These are phyloP conservation scores for Candida dubliniensis DNA, from an alignment of 1,139 yeast species.

Conservation along the genomic window DNA sequence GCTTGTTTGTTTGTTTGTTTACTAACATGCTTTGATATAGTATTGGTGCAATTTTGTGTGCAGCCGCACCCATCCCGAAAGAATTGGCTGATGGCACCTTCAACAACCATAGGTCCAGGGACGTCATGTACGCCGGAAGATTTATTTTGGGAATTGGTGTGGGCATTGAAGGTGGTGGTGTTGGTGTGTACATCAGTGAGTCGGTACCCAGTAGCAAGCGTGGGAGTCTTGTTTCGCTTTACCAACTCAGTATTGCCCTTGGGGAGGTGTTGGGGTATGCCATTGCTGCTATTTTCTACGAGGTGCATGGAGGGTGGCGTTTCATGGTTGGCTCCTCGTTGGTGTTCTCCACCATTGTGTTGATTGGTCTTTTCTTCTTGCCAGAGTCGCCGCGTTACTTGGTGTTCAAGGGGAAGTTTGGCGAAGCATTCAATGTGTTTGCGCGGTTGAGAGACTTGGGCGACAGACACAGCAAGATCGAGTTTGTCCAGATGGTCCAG, in stretches of 20 bases:
- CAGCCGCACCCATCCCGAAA: constrained; percentile 31
- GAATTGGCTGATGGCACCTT: constrained; percentile 12
- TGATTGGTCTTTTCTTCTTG: constrained; percentile 46
- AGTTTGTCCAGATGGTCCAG: constrained; percentile 49
- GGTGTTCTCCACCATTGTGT: constrained; percentile 52
- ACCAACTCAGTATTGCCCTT: constrained; percentile 57
- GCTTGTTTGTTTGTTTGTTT: not conserved
- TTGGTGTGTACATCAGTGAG: constrained; percentile 59
- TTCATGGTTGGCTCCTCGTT: constrained; percentile 60
- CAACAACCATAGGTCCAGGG: constrained; percentile 24
- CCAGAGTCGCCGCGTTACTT: constrained; percentile 57
- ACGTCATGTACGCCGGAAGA: constrained; percentile 54
- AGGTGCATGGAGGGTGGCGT: constrained; percentile 58
- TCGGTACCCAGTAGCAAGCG: constrained; percentile 57
- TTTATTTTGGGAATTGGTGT: constrained; percentile 58
- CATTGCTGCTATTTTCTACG: constrained; percentile 55
- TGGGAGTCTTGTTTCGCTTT: constrained; percentile 57
- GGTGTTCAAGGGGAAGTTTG: constrained; percentile 48
- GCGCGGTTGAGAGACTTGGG: constrained; percentile 49
- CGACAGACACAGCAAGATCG: constrained; percentile 40
- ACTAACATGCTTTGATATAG: not conserved
- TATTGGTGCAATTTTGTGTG: constrained; percentile 55
- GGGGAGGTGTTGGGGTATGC: constrained; percentile 62
- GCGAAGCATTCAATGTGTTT: constrained; percentile 57
- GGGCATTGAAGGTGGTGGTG: constrained; percentile 62